Evolutionary conservation across 371 early-diverging fungal genomes (phyloP).

Genomic region (Mycotypha africana): DNA sequence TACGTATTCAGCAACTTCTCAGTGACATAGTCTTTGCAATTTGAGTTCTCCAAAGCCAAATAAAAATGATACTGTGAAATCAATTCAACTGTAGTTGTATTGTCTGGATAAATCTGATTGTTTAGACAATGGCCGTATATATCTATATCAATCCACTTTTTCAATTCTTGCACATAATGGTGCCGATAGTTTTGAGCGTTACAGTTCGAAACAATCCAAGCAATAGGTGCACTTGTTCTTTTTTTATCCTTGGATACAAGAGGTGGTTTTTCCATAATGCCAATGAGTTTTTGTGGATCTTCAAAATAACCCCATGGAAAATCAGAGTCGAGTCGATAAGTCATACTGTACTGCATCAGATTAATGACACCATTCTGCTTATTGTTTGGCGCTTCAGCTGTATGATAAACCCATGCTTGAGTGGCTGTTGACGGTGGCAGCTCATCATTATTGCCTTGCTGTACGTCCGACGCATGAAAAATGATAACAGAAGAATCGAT

Average conservation of each 20-base stretch:
- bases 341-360: slow-evolving; percentile 12
- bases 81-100: slow-evolving; percentile 1
- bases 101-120: not conserved
- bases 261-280: not conserved
- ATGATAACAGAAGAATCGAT: slow-evolving; percentile 1
- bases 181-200: slow-evolving; percentile 8
- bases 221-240: not conserved
- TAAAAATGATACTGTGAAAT: slow-evolving; percentile 6
- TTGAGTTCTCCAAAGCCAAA: slow-evolving; percentile 5
- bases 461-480: slow-evolving; percentile 8
- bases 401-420: slow-evolving; percentile 10
- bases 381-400: slow-evolving; percentile 6
- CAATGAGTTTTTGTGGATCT: not conserved
- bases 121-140: slow-evolving; percentile 8
- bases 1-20: slow-evolving; percentile 7
- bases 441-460: not conserved
- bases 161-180: slow-evolving; percentile 5
- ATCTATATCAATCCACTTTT: slow-evolving; percentile 6
- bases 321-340: slow-evolving; percentile 7
- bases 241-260: not conserved
- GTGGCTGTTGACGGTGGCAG: not conserved
- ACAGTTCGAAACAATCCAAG: slow-evolving; percentile 11
- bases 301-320: slow-evolving; percentile 12
- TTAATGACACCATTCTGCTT: not conserved
- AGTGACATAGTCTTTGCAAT: slow-evolving; percentile 11